Conservation (phyloP, 192 early-diverging fungal species). For the Rhizoclosmatium sp. region DNA sequence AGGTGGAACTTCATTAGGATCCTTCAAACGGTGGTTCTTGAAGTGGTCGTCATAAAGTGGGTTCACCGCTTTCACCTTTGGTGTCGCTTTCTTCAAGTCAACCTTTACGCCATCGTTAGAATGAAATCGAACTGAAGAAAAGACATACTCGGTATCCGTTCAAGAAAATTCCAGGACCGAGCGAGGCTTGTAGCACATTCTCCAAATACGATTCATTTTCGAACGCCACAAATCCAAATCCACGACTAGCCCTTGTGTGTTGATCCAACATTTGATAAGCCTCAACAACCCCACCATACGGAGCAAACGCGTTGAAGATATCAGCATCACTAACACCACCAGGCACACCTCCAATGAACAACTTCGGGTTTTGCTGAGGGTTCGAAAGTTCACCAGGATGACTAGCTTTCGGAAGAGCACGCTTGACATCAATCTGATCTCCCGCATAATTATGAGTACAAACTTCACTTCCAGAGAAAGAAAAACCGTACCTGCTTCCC, state of each 20-base stretch:
- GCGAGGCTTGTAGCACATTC: background rate
- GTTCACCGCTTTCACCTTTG: slow-evolving; percentile 9
- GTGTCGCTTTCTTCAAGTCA: slow-evolving; percentile 16
- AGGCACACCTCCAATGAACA: slow-evolving; percentile 34
- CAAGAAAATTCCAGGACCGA: background rate
- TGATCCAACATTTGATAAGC: slow-evolving; percentile 29
- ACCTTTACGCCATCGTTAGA: background rate
- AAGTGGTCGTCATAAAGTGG: slow-evolving; percentile 5
- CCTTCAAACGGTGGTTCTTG: background rate
- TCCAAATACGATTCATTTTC: slow-evolving; percentile 2
- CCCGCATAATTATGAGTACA: background rate
- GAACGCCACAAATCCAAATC: slow-evolving; percentile 36
- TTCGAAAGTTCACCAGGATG: background rate
- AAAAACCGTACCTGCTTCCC: slow-evolving; percentile 4
- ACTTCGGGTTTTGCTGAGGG: background rate
- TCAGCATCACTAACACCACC: slow-evolving; percentile 20
- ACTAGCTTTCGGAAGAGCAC: background rate
- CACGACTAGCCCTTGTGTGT: slow-evolving; percentile 13
- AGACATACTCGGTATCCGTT: slow-evolving; percentile 5
- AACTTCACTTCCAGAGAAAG: background rate
- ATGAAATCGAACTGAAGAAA: background rate
- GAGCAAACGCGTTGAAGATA: background rate
- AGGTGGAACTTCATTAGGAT: slow-evolving; percentile 5
- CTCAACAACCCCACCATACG: slow-evolving; percentile 20
- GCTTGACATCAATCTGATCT: slow-evolving; percentile 11